Base-by-base conservation (phyloP, 139 green algal genomes). In the Mesotaenium endlicherianum region DNA sequence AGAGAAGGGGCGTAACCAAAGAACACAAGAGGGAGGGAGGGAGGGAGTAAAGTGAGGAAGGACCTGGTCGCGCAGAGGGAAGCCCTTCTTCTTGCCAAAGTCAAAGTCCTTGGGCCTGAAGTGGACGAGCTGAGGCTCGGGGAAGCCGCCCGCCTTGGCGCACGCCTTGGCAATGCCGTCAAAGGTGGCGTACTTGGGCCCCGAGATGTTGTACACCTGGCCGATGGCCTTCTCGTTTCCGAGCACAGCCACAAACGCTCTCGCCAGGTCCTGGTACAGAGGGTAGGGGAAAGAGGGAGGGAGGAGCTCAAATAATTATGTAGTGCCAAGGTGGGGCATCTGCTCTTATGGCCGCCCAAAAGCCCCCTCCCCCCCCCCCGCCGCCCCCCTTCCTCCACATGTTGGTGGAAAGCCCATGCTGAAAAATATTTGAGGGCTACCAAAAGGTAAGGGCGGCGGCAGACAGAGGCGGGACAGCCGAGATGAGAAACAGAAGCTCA, bases 41-140 rank as follows among this genome's bases (percentile, higher is more conserved):
- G n/a, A n/a, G n/a, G n/a, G n/a, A n/a, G n/a, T n/a, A n/a, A n/a
- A n/a, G n/a, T n/a, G n/a, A n/a, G n/a, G n/a, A n/a, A n/a, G n/a
- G n/a, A 86, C 79, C 79, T 85, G 75, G 59, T 88, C 83, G 26
- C 95, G 91, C 89, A 98, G 91, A 34, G 95, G 95, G 95, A 98
- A 98, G 1, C 95, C 88, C 93, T 98, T 96, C 40, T 82, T 79
- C 87, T 94, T 94, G 64, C 93, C 94, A 90, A 98, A 97, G 91
- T 98, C 95, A 83, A 95, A 97, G 45, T 97, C 93, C 91, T 98
- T 98, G 87, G 95, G 82, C 85, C 97, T 95, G 90, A 91, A 98
- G 91, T 98, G 94, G 1, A 98, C 88, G 2, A 98, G 55, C 91
- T 97, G 92, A 3, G 95, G 95, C 87, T 95, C 92, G 2, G 92